Evolutionary conservation across 164 flowering plant species (phyloP).

Genomic region (Aristolochia contorta): DNA sequence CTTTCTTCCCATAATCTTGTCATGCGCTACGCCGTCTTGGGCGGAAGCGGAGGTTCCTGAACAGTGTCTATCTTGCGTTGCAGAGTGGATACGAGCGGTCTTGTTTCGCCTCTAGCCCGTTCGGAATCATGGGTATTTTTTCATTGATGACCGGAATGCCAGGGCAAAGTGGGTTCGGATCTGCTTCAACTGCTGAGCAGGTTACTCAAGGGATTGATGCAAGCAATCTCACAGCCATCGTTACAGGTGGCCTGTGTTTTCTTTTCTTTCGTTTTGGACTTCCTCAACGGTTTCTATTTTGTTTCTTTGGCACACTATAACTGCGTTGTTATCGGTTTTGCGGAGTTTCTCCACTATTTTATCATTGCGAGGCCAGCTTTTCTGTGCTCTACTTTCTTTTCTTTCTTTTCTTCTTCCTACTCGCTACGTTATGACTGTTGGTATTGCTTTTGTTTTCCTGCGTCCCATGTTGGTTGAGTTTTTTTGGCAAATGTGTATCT

Average conservation of each 20-base stretch:
- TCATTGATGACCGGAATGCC: conserved; percentile 53
- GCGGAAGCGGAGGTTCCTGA: neutral
- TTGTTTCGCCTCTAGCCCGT: neutral
- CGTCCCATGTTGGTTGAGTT: no score
- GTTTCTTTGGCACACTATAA: no score
- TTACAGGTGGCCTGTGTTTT: conserved; percentile 43
- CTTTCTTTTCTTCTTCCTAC: neutral
- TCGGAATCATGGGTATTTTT: conserved; percentile 22
- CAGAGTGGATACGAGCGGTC: neutral
- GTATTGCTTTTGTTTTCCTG: no score
- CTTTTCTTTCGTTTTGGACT: no score
- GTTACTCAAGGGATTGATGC: conserved; percentile 75
- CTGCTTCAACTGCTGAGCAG: conserved; percentile 76
- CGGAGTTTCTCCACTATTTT: neutral
- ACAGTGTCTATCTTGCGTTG: neutral
- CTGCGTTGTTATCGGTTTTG: no score
- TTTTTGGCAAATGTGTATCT: no score
- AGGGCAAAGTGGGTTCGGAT: conserved; percentile 84
- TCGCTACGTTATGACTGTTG: neutral
- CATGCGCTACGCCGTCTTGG: neutral
- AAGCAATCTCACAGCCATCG: conserved; percentile 46
- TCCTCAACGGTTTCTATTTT: neutral
- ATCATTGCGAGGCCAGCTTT: neutral
- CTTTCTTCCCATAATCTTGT: neutral
- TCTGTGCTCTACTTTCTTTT: neutral